Evolutionary conservation across 305 asterid species (phyloP).

Genomic region (Fraxinus floribunda): DNA sequence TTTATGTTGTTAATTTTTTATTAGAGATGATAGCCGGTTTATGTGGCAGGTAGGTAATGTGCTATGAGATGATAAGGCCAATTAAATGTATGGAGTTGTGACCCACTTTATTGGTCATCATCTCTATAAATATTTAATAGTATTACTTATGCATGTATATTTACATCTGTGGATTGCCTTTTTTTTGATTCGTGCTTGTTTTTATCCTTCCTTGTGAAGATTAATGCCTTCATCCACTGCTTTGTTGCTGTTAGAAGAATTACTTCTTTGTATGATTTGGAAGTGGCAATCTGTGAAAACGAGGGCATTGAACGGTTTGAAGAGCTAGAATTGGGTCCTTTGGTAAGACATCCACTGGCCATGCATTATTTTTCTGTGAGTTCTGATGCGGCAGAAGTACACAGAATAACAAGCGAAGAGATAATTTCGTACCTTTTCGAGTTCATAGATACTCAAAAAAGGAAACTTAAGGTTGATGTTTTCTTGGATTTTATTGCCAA

Average conservation of each 20-base stretch:
- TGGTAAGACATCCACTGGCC: constrained; percentile 74
- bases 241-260: constrained; percentile 80
- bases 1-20: neutral
- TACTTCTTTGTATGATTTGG: constrained; percentile 78
- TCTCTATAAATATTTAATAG: neutral
- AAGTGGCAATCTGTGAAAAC: constrained; percentile 69
- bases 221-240: constrained; percentile 87
- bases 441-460: constrained; percentile 48
- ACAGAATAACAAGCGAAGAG: constrained; percentile 64
- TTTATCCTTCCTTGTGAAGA: constrained; percentile 35
- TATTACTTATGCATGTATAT: neutral
- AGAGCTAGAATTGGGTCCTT: constrained; percentile 91
- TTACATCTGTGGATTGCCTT: neutral
- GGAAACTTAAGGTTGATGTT: constrained; percentile 44
- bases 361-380: constrained; percentile 66
- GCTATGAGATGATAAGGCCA: neutral
- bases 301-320: constrained; percentile 75
- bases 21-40: neutral
- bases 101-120: neutral
- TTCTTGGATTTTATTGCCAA: constrained; percentile 67
- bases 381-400: constrained; percentile 54
- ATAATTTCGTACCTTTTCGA: constrained; percentile 62
- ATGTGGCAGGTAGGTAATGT: neutral
- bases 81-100: neutral
- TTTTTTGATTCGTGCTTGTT: neutral